Evolutionary conservation across 2,329 filamentous ascomycete genomes (phyloP).

Genomic region (Coniella lustricola): DNA sequence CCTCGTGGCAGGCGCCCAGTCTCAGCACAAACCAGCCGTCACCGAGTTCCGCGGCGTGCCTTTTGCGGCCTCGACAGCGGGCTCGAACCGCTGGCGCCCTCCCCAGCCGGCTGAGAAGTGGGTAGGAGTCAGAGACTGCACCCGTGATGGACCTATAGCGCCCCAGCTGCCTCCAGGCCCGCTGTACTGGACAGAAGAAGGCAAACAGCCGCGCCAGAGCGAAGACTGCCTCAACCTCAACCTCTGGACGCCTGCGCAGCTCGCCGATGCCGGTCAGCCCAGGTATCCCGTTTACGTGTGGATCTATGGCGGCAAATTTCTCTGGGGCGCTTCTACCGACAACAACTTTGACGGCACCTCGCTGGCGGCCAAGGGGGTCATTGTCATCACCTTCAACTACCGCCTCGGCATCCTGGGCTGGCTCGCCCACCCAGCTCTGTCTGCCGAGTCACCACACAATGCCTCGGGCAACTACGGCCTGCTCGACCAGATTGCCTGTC

Average conservation of each 20-base stretch:
- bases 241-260: constrained; percentile 51
- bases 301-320: constrained; percentile 1
- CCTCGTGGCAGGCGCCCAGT: background rate
- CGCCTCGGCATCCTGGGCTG: constrained; percentile 1
- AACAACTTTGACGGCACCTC: background rate
- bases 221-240: constrained; percentile 68
- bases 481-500: background rate
- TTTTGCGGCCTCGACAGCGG: constrained; percentile 32
- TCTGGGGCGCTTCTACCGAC: background rate
- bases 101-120: constrained; percentile 19
- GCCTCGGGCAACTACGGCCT: constrained; percentile 5
- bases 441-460: background rate
- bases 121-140: constrained; percentile 16
- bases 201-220: constrained; percentile 18
- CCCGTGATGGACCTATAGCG: constrained; percentile 22
- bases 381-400: constrained; percentile 4
- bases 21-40: background rate
- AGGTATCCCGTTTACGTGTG: background rate
- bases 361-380: background rate
- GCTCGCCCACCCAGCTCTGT: background rate
- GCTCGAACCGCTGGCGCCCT: constrained; percentile 30
- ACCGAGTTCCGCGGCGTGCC: constrained; percentile 32
- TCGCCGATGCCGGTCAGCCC: constrained; percentile 25
- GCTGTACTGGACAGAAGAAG: constrained; percentile 13
- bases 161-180: constrained; percentile 20